A percentile compares a stretch with the other conserved stretches of the same genome.
These are phyloP conservation scores for Mucor racemosus DNA, from an alignment of 371 early-diverging fungal species.

Conservation along the genomic window DNA sequence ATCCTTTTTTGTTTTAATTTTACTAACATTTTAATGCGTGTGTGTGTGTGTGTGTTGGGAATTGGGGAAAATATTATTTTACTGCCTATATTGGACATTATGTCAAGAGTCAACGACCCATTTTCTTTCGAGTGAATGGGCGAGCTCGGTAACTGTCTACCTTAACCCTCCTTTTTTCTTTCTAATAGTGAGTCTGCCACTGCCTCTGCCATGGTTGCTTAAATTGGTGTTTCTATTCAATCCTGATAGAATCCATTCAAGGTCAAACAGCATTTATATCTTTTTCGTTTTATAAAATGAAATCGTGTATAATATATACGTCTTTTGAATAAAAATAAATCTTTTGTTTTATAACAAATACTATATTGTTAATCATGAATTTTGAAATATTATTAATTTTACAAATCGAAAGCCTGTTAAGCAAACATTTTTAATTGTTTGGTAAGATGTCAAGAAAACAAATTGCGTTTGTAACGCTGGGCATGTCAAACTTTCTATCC, in stretches of 20 bases:
- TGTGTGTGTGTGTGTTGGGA: constrained; percentile 8
- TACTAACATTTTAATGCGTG: constrained; percentile 17
- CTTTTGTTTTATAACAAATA: not conserved
- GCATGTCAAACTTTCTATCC: too few relatives aligned
- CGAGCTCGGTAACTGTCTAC: constrained; percentile 47
- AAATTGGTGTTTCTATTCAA: constrained; percentile 19
- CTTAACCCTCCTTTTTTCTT: constrained; percentile 38
- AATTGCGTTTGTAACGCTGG: too few relatives aligned
- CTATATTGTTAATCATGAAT: not conserved
- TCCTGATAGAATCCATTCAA: not conserved
- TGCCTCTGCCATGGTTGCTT: constrained; percentile 56
- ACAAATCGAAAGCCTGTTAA: not conserved
- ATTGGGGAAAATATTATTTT: constrained; percentile 5
- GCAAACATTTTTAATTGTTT: too few relatives aligned
- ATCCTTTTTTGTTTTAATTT: constrained; percentile 42
- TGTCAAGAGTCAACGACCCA: constrained; percentile 15
- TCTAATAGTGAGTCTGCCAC: constrained; percentile 53
- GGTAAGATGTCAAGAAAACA: too few relatives aligned
- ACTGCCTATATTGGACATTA: constrained; percentile 36
- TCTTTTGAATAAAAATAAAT: constrained; percentile 4
- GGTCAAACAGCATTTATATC: not conserved
- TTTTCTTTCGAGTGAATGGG: not conserved
- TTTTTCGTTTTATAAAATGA: not conserved
- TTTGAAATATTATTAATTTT: not conserved
- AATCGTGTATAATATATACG: not conserved